Evolutionary conservation across 805 yeast genomes (phyloP).

Genomic region (Wickerhamomyces subpelliculosus): DNA sequence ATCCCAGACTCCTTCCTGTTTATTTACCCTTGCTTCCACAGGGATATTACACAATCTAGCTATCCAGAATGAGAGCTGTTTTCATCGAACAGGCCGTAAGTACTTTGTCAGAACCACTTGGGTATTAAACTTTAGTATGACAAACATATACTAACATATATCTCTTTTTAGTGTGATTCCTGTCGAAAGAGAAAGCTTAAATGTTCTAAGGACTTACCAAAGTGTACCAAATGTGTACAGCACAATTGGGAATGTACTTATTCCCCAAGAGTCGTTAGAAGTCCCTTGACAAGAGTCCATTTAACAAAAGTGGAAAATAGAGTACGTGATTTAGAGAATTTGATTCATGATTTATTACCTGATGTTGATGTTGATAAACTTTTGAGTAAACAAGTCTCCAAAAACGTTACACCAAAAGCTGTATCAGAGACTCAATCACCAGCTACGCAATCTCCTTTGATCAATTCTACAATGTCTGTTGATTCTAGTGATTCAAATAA

Average conservation of each 20-base stretch:
- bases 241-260: slow-evolving; percentile 73
- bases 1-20: neutral
- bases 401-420: slow-evolving; percentile 3
- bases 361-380: slow-evolving; percentile 38
- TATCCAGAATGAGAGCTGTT: slow-evolving; percentile 2
- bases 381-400: slow-evolving; percentile 15
- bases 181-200: slow-evolving; percentile 75
- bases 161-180: slow-evolving; percentile 52
- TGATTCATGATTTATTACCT: slow-evolving; percentile 38
- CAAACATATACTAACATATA: neutral
- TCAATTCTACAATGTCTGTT: slow-evolving; percentile 1
- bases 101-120: neutral
- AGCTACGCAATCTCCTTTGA: slow-evolving; percentile 1
- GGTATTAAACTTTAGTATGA: no score
- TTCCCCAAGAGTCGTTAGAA: slow-evolving; percentile 70
- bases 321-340: slow-evolving; percentile 37
- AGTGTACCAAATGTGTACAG: slow-evolving; percentile 65
- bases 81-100: slow-evolving; percentile 6
- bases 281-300: slow-evolving; percentile 78
- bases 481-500: slow-evolving; percentile 7
- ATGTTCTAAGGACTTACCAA: slow-evolving; percentile 74
- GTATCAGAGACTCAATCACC: slow-evolving; percentile 6
- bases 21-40: no score
- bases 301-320: slow-evolving; percentile 67
- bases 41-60: neutral